Evolutionary conservation across 139 green algal genomes (phyloP).

Genomic region (Pleodorina starrii): DNA sequence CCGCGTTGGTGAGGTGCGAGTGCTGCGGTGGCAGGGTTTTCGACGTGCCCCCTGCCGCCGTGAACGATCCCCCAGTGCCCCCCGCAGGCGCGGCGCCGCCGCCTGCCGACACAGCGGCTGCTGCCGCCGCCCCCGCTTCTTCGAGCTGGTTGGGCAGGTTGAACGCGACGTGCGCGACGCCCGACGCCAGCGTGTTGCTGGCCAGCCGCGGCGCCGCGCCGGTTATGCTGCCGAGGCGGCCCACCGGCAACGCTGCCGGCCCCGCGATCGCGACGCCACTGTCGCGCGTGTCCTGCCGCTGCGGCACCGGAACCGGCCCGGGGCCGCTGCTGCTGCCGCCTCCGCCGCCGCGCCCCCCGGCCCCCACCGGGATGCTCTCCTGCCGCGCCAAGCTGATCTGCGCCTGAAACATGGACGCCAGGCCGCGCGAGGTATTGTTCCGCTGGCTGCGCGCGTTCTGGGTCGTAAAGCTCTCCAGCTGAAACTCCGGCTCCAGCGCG

Average conservation of each 20-base stretch:
- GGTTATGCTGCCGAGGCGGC: slow-evolving; percentile 17
- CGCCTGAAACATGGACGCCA: not conserved
- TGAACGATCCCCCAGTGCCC: slow-evolving; percentile 23
- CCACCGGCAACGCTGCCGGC: slow-evolving; percentile 4
- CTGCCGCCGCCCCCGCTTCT: not conserved
- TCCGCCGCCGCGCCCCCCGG: too few species aligned
- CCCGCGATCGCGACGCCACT: slow-evolving; percentile 41
- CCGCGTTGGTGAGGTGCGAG: slow-evolving; percentile 21
- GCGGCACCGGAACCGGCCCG: not conserved
- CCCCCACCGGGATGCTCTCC: slow-evolving; percentile 7
- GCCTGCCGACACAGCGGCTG: too few species aligned
- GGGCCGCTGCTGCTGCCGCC: not conserved
- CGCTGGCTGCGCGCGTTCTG: slow-evolving; percentile 48
- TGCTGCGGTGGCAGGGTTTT: slow-evolving; percentile 9
- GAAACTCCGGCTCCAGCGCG: slow-evolving; percentile 49
- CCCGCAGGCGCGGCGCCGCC: too few species aligned
- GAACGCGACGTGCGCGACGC: slow-evolving; percentile 17
- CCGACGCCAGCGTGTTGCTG: slow-evolving; percentile 20
- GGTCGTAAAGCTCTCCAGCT: slow-evolving; percentile 53
- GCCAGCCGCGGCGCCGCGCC: slow-evolving; percentile 22
- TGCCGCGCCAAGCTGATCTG: slow-evolving; percentile 25
- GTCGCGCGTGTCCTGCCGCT: slow-evolving; percentile 47
- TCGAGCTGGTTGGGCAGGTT: slow-evolving; percentile 44
- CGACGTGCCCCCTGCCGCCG: not conserved
- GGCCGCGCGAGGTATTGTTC: not conserved